Evolutionary conservation across 75 land plant species (phyloP).

Genomic region (Pinus taeda): DNA sequence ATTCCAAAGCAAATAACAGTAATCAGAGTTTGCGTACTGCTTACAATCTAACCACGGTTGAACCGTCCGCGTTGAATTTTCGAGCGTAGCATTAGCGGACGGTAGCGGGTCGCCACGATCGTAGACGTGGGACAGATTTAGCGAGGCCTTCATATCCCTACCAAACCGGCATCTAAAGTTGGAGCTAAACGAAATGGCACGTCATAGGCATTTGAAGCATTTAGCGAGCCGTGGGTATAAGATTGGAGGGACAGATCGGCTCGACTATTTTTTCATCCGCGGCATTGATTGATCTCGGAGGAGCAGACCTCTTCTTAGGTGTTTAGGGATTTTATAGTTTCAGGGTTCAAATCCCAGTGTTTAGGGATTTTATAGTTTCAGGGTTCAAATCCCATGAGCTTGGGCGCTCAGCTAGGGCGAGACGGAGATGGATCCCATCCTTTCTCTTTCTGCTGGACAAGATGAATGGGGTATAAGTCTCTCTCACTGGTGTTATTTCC

Average conservation of each 20-base stretch:
- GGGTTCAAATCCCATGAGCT: background rate
- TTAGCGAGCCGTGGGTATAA: background rate
- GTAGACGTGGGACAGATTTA: background rate
- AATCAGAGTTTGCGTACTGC: no score
- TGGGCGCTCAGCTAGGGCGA: background rate
- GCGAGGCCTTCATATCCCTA: background rate
- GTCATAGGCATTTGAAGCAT: background rate
- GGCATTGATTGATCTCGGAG: background rate
- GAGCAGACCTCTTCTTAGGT: background rate
- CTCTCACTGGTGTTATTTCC: background rate
- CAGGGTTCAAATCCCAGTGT: background rate
- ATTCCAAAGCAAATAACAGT: no score
- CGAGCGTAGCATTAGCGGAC: background rate
- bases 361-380: background rate
- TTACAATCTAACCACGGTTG: no score
- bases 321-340: background rate
- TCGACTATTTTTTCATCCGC: background rate
- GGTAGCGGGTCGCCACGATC: background rate
- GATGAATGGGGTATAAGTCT: conserved; percentile 3
- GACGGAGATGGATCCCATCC: background rate
- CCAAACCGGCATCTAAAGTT: background rate
- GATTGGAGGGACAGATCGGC: background rate
- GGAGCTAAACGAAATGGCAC: background rate
- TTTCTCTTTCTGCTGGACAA: background rate
- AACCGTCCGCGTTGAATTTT: no score